These are phyloP conservation scores for Echria macrotheca DNA, from an alignment of 495 filamentous ascomycete genomes.

Conservation along the genomic window DNA sequence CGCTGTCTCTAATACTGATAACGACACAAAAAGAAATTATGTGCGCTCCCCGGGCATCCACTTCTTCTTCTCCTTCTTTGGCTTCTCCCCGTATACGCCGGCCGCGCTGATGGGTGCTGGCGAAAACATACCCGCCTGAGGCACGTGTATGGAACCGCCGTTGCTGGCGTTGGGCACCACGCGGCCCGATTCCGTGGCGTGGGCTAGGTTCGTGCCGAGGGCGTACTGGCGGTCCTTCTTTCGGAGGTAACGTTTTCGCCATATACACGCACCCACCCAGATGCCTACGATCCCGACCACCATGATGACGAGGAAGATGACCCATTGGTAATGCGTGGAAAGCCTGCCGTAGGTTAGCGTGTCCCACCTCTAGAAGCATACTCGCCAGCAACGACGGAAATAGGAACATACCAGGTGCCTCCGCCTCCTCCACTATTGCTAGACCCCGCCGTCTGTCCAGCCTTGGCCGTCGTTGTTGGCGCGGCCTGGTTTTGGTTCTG, in stretches of 20 bases:
- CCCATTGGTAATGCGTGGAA: constrained; percentile 47
- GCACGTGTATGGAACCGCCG: constrained; percentile 24
- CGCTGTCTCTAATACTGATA: no score
- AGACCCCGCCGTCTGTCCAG: constrained; percentile 17
- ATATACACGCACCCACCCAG: constrained; percentile 50
- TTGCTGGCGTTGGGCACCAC: constrained; percentile 26
- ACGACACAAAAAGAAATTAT: no score
- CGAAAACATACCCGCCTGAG: constrained; percentile 27
- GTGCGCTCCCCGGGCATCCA: constrained; percentile 34
- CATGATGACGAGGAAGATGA: constrained; percentile 51
- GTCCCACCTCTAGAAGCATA: background rate
- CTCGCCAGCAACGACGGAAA: background rate
- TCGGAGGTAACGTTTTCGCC: constrained; percentile 46
- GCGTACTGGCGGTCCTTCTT: constrained; percentile 49
- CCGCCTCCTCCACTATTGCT: constrained; percentile 14
- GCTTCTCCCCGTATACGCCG: constrained; percentile 22
- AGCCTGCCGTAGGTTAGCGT: constrained; percentile 32
- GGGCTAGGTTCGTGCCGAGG: constrained; percentile 33
- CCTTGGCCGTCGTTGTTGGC: constrained; percentile 19
- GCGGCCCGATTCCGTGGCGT: constrained; percentile 24
- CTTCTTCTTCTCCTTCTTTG: constrained; percentile 36
- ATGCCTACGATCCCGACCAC: constrained; percentile 46
- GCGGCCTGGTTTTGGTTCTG: constrained; percentile 14
- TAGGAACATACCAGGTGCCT: constrained; percentile 20
- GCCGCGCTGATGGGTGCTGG: constrained; percentile 27